Base-by-base conservation (phyloP, 2,329 filamentous ascomycete species). In the Epichloe scottii region DNA sequence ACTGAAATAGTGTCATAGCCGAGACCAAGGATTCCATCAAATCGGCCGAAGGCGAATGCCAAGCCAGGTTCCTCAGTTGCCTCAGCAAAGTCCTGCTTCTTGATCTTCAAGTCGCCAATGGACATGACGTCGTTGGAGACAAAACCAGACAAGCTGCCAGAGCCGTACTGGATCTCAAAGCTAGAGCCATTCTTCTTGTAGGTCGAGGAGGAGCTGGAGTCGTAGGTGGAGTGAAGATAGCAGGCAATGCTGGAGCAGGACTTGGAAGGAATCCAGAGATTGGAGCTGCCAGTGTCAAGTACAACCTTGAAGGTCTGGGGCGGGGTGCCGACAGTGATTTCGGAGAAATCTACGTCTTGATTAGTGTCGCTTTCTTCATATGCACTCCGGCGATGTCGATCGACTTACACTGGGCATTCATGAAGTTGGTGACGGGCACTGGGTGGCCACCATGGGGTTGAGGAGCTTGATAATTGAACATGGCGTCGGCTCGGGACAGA, bases 261-360 rank as follows among this genome's bases (percentile, higher is more conserved):
- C 52, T 81, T 76, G 23, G 90, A 95, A 39, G 94, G 94, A 54
- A 98, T 90, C 94, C 94, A 98, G 57, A 98, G 81, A 77, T 98
- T 98, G 68, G 93, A 97, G 78, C 89, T 96, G 63, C 93, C 93
- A 30, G 93, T 98, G 70, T 98, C 93, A 57, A 98, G 85, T 57
- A 98, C 86, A 59, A 98, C 94, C 81, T 98, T 98, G 83, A 98
- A 98, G 60, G 74, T 78, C 75, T 98, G 93, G 35, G 93, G 84
- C 58, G 93, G 93, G 46, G 84, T 91, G 58, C 93, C 93, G 68
- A 98, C 81, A 60, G 82, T 79, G 68, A 98, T 96, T 71, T 96
- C 89, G 60, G 91, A 94, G 81, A 95, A 98, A 78, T 98, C 90
- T 94, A 55, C 11, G 5, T 11, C 4, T 41, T 12, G 19, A 30